Percentiles rank a stretch among this genome's conserved stretches.
Evolutionary conservation across 768 basidiomycete species (phyloP).

Genomic region (Termitomyces sp.): DNA sequence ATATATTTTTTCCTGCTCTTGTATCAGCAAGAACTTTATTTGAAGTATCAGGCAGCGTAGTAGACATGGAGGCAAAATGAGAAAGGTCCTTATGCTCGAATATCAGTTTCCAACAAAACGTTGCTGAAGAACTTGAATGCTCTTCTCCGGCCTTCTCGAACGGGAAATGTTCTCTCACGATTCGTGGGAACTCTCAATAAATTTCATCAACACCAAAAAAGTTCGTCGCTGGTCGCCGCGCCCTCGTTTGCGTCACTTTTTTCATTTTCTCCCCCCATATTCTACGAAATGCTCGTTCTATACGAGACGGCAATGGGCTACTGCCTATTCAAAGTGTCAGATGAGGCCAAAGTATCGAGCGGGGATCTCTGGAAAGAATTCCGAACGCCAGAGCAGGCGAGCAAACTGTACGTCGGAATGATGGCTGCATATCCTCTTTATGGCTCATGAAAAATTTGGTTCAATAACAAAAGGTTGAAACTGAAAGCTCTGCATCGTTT

Average conservation of each 20-base stretch:
- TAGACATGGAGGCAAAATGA: not conserved
- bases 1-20: not conserved
- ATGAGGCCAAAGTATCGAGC: conserved; percentile 80
- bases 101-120: too few species aligned
- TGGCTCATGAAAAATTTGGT: not conserved
- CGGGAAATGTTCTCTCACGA: conserved; percentile 13
- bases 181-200: conserved; percentile 24
- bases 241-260: not conserved
- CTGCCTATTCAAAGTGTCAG: conserved; percentile 94
- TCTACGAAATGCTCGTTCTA: conserved; percentile 80
- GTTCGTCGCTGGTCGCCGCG: conserved; percentile 1
- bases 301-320: conserved; percentile 96
- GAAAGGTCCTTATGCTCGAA: too few species aligned
- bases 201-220: conserved; percentile 12
- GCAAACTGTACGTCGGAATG: conserved; percentile 67
- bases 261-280: not conserved
- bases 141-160: too few species aligned
- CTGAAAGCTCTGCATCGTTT: conserved; percentile 95
- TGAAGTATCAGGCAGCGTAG: not conserved
- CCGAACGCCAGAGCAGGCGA: conserved; percentile 86
- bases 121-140: too few species aligned
- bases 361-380: conserved; percentile 91
- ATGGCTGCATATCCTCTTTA: conserved; percentile 5
- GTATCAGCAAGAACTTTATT: not conserved
- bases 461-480: conserved; percentile 59